A percentile compares a stretch with the other conserved stretches of the same genome.
Evolutionary conservation across 148 eudicot genomes (phyloP).

Genomic region (Spergularia bocconei): DNA sequence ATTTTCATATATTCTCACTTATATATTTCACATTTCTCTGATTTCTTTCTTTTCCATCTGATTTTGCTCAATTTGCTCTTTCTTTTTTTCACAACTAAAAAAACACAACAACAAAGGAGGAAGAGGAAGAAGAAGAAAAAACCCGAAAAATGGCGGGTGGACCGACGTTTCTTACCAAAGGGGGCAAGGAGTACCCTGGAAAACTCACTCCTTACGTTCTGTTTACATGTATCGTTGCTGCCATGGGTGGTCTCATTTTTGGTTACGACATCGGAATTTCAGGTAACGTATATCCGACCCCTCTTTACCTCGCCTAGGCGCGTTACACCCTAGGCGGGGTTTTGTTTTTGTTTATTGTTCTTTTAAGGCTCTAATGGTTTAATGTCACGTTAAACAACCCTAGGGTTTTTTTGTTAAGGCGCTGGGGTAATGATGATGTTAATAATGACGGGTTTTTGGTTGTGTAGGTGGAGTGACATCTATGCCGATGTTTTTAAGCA

Average conservation of each 20-base stretch:
- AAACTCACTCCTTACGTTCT: conserved; percentile 62
- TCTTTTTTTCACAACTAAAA: background rate
- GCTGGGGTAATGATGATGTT: background rate
- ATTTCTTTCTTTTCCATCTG: background rate
- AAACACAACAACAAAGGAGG: too few relatives aligned
- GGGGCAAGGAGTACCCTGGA: conserved; percentile 68
- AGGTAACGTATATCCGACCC: conserved; percentile 31
- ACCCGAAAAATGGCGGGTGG: conserved; percentile 36
- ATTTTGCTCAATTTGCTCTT: background rate
- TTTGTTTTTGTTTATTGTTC: too few relatives aligned
- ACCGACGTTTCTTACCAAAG: conserved; percentile 34
- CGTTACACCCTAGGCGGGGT: background rate
- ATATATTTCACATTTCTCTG: background rate
- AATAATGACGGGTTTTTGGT: background rate
- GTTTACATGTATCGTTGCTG: conserved; percentile 66
- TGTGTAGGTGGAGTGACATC: conserved; percentile 75
- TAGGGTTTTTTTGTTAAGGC: too few relatives aligned
- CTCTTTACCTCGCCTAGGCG: background rate
- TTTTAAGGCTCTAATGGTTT: too few relatives aligned
- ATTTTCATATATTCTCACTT: background rate
- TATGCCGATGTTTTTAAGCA: conserved; percentile 57
- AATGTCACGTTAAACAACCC: too few relatives aligned
- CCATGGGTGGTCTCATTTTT: conserved; percentile 90
- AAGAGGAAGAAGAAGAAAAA: background rate
- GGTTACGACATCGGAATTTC: conserved; percentile 91